phyloP scores from a whole-genome alignment of 73 alveolate genomes.

The Tetrahymena elliotti region DNA sequence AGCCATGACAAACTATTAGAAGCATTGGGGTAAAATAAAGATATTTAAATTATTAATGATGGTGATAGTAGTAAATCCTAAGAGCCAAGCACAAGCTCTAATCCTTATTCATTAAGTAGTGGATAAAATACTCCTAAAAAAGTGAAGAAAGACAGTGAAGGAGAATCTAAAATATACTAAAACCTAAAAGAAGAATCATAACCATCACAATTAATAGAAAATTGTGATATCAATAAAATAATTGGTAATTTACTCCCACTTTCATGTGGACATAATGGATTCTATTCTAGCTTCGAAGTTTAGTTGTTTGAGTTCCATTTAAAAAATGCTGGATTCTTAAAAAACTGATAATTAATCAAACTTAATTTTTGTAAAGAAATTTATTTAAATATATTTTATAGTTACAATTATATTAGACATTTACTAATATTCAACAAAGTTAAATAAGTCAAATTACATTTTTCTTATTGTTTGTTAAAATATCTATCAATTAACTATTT shows the following conservation, averaged over 20 bases:
- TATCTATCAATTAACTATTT: too few relatives aligned
- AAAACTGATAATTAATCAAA: neutral
- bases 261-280: slow-evolving; percentile 51
- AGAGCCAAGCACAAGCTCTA: neutral
- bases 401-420: too few relatives aligned
- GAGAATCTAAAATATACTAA: neutral
- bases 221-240: neutral
- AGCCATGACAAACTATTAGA: neutral
- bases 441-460: too few relatives aligned
- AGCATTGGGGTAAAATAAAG: neutral
- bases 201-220: neutral
- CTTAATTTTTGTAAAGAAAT: neutral
- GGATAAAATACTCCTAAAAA: neutral
- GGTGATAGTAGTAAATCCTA: neutral
- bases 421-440: too few relatives aligned
- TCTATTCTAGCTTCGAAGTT: slow-evolving; percentile 12
- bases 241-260: slow-evolving; percentile 36
- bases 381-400: neutral
- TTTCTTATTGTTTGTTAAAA: too few relatives aligned
- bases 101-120: neutral
- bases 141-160: neutral
- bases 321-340: slow-evolving; percentile 40
- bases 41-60: neutral
- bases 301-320: slow-evolving; percentile 33
- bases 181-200: neutral